These are phyloP conservation scores for Coemansia erecta DNA, from an alignment of 192 early-diverging fungal genomes.

Conservation along the genomic window DNA sequence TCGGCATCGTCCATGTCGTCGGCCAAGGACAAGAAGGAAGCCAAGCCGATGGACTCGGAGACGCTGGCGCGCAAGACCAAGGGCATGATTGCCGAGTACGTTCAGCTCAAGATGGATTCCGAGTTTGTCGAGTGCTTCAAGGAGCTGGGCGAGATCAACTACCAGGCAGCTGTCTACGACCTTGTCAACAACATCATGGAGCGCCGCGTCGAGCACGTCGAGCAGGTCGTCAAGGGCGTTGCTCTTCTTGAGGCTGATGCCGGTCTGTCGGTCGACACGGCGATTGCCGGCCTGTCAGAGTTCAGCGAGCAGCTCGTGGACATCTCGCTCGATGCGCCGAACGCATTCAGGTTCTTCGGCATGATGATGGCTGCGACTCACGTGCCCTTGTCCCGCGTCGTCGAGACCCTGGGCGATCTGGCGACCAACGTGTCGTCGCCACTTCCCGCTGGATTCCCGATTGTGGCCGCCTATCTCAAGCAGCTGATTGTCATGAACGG, in stretches of 20 bases:
- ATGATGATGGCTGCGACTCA: constrained; percentile 57
- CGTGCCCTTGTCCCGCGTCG: constrained; percentile 53
- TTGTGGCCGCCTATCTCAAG: constrained; percentile 37
- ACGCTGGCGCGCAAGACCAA: constrained; percentile 54
- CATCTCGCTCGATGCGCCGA: constrained; percentile 68
- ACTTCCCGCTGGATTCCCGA: constrained; percentile 21
- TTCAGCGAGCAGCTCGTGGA: constrained; percentile 67
- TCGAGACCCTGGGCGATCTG: constrained; percentile 44
- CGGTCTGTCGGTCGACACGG: constrained; percentile 51
- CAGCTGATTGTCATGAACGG: constrained; percentile 21
- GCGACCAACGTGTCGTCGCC: constrained; percentile 20
- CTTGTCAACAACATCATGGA: constrained; percentile 65
- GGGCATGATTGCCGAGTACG: constrained; percentile 64
- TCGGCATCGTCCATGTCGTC: constrained; percentile 15
- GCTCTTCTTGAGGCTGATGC: constrained; percentile 46
- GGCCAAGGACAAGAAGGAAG: constrained; percentile 9
- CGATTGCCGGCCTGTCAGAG: constrained; percentile 56
- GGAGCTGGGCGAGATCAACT: constrained; percentile 63
- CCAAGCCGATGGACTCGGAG: constrained; percentile 48
- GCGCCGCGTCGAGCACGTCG: constrained; percentile 56
- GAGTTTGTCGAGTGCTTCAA: constrained; percentile 69
- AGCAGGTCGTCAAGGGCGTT: constrained; percentile 55
- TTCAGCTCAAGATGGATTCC: constrained; percentile 54
- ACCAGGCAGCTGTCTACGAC: constrained; percentile 57
- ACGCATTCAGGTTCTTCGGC: constrained; percentile 63